A percentile compares a stretch with the other conserved stretches of the same genome.
phyloP scores from a whole-genome alignment of 2,329 filamentous ascomycete species.

The Fusarium mundagurra region DNA sequence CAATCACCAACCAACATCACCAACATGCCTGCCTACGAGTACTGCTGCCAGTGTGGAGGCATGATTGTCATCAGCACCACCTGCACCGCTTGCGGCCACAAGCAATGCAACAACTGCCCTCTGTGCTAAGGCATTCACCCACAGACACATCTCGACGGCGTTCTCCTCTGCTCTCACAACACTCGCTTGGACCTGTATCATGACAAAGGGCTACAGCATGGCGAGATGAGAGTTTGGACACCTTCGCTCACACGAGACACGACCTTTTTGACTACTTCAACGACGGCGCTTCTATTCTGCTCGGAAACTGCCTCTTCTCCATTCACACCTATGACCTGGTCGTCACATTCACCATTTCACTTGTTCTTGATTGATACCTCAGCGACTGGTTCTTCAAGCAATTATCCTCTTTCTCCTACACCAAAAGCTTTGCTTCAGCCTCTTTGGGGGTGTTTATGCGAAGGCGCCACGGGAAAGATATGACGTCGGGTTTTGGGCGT shows the following conservation, averaged over 20 bases:
- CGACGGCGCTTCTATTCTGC: conserved; percentile 8
- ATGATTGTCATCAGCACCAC: conserved; percentile 67
- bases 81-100: conserved; percentile 61
- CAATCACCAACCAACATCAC: conserved; percentile 9
- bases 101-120: conserved; percentile 60
- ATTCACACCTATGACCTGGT: background rate
- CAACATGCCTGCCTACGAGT: conserved; percentile 58
- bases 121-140: conserved; percentile 42
- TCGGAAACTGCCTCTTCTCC: background rate
- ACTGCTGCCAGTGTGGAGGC: conserved; percentile 65
- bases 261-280: conserved; percentile 24
- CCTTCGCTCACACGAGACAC: conserved; percentile 12
- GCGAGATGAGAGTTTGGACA: conserved; percentile 12
- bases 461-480: conserved; percentile 20
- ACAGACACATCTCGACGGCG: conserved; percentile 9
- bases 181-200: background rate
- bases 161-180: background rate
- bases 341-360: conserved; percentile 8
- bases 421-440: background rate
- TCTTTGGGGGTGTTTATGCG: background rate
- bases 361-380: conserved; percentile 31
- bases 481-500: conserved; percentile 18
- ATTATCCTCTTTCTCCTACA: background rate
- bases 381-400: background rate
- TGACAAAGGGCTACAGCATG: background rate